Base-by-base conservation (phyloP, 345 rosid species). In the Pistacia vera region DNA sequence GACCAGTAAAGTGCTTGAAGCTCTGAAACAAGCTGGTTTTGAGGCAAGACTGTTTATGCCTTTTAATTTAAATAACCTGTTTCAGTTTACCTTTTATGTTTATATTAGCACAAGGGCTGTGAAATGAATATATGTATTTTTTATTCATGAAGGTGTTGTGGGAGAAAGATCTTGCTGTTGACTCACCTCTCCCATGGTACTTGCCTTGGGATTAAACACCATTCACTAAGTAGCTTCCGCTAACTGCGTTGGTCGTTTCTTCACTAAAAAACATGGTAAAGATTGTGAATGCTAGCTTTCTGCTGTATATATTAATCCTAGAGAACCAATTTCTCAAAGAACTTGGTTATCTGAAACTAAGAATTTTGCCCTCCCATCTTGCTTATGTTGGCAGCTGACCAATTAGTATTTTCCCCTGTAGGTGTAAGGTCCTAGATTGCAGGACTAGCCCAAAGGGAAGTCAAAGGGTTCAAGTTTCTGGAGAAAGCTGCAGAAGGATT, bases 401-500 rank as follows among this genome's bases (percentile, higher is more conserved):
- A 22, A 35, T 67, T 33, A 25, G 28, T 25, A 49, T 58, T 30
- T 30, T 68, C 57, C 9, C 69, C 33, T 20, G 35, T 67, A 97
- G 99, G 98, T 97, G n/a, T 30, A 97, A 87, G 90, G 81, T 79
- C 73, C 87, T 97, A 69, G 99, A 97, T 61, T 80, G 76, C 87
- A 22, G 91, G 97, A 76, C 82, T 97, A 18, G 99, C 99, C 30
- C 99, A 13, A 90, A 87, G 82, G 99, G 98, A 86, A 97, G 99
- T 80, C 89, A 77, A 87, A 91, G 98, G 81, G 98, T 97, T 70
- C 91, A 89, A 79, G 78, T 89, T 96, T 75, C 89, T 96, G 57
- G 99, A 96, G 90, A 86, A 89, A 82, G 99, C 98, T 48, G 98
- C 99, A 3, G 97, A 90, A 81, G 99, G 99, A 52, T 85, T 96